Percentiles rank a stretch among this genome's conserved stretches.
These are phyloP conservation scores for Rheum nobile DNA, from an alignment of 148 eudicot genomes.

Conservation along the genomic window DNA sequence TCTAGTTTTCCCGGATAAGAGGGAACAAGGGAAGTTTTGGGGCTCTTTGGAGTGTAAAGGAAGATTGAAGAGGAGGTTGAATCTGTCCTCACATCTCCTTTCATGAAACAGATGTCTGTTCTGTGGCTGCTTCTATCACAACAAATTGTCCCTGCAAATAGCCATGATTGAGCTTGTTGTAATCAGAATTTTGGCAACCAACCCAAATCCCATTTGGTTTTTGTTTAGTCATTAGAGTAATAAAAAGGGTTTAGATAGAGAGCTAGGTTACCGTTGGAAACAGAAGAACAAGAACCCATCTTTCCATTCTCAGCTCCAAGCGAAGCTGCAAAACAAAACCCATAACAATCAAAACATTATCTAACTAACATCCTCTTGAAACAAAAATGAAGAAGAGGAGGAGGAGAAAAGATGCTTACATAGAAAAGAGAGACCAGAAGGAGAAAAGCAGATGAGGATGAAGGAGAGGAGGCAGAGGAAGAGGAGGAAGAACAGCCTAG, in stretches of 20 bases:
- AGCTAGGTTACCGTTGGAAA: constrained; percentile 49
- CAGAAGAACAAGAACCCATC: constrained; percentile 48
- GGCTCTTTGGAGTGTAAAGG: constrained; percentile 39
- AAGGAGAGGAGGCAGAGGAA: constrained; percentile 43
- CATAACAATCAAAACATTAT: background rate
- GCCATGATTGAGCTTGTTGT: background rate
- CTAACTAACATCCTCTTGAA: background rate
- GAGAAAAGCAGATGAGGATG: constrained; percentile 36
- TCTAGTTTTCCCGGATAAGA: constrained; percentile 3
- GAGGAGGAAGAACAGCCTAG: constrained; percentile 33
- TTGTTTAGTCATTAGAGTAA: too few species aligned
- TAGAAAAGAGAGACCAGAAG: constrained; percentile 32
- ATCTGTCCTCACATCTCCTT: constrained; percentile 82
- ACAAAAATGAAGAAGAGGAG: background rate
- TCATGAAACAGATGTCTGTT: constrained; percentile 71
- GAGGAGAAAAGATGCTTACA: constrained; percentile 25
- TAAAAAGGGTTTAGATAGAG: background rate
- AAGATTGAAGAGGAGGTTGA: constrained; percentile 46
- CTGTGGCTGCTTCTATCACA: constrained; percentile 73
- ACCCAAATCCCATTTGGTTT: background rate
- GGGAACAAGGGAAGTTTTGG: constrained; percentile 6
- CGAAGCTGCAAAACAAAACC: constrained; percentile 39
- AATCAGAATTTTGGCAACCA: background rate
- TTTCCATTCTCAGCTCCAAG: constrained; percentile 32
- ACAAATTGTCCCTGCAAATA: constrained; percentile 65